These are phyloP conservation scores for Nadsonia fulvescens DNA, from an alignment of 805 yeast species.

Conservation along the genomic window DNA sequence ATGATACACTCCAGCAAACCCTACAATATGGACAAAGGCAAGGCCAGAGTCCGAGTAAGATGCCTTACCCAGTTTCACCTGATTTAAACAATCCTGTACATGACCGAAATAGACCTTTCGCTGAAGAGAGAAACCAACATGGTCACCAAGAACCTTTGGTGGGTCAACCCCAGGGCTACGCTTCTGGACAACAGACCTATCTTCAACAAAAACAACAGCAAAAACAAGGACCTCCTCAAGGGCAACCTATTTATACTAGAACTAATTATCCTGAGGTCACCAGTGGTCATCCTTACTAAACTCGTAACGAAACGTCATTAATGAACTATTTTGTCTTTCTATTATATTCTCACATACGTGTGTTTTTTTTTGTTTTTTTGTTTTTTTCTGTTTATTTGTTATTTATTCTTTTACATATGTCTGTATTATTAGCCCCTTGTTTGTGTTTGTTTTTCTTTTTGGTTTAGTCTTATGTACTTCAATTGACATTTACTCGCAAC, in stretches of 20 bases:
- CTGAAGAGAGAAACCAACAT: neutral
- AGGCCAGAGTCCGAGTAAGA: no score
- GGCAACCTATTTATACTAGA: neutral
- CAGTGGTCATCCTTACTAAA: neutral
- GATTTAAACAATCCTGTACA: no score
- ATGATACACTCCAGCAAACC: no score
- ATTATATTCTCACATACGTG: neutral
- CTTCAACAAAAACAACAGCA: conserved; percentile 5
- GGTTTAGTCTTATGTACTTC: no score
- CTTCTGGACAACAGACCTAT: no score
- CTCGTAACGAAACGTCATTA: neutral
- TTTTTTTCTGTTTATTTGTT: neutral
- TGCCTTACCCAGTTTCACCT: no score
- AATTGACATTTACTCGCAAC: no score
- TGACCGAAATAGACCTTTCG: no score
- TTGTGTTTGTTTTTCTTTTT: no score
- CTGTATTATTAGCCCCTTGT: neutral
- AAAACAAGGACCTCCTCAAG: neutral
- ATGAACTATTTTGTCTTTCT: neutral
- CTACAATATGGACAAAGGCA: no score
- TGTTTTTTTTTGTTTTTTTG: neutral
- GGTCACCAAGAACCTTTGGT: neutral
- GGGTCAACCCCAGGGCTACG: neutral
- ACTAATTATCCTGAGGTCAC: neutral
- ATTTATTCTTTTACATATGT: neutral